Percentiles rank a stretch among this genome's conserved stretches.
Conservation (phyloP, 345 rosid genomes). For the Durio zibethinus region DNA sequence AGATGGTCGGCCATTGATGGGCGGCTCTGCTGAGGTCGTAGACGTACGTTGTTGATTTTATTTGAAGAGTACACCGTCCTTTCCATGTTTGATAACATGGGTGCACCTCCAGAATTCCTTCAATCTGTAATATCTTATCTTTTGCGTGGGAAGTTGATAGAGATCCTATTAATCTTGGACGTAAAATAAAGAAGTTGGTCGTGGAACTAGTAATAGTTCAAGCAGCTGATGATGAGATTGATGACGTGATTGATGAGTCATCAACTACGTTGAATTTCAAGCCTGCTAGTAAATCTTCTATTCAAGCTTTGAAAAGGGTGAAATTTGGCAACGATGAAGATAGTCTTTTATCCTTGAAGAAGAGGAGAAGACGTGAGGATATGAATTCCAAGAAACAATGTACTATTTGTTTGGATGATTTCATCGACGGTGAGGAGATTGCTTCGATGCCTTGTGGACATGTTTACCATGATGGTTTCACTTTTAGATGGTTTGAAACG, state of each 20-base stretch:
- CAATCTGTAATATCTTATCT: too few species aligned
- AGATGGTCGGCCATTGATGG: not conserved
- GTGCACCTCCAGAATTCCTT: too few species aligned
- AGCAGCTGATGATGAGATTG: too few species aligned
- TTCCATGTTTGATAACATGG: too few species aligned
- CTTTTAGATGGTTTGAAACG: too few species aligned
- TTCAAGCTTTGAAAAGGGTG: not conserved
- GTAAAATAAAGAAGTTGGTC: too few species aligned
- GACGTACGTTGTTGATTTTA: not conserved
- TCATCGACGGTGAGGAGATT: not conserved
- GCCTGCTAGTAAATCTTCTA: not conserved
- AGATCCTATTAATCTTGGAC: too few species aligned
- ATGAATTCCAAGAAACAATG: not conserved
- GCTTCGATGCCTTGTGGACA: too few species aligned
- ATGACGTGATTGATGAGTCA: not conserved
- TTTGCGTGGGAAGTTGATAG: too few species aligned
- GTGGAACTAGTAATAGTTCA: too few species aligned
- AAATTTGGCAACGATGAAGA: not conserved
- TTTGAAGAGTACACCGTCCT: too few species aligned
- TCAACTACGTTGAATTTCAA: not conserved
- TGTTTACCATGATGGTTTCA: too few species aligned
- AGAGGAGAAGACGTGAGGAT: not conserved
- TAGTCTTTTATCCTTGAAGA: not conserved
- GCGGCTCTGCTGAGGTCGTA: not conserved
- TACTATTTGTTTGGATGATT: not conserved